Base-by-base conservation (phyloP, 257 asterid genomes). In the Jasminum sambac region DNA sequence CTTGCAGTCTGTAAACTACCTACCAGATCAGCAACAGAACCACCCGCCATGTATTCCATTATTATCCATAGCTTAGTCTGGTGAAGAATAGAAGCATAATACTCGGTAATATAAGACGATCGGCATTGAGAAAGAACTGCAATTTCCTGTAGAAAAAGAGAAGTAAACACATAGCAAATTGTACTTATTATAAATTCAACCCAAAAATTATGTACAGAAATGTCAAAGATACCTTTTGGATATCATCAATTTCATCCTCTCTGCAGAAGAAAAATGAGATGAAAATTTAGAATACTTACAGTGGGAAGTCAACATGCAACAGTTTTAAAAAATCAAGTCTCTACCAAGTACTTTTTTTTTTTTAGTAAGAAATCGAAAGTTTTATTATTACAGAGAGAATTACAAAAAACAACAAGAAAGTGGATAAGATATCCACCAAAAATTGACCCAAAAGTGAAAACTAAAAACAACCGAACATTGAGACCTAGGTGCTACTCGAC, bases 21-120 rank as follows among this genome's bases (percentile, higher is more conserved):
- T 83, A 95, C 99, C 85, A 95, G 81, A 82, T 95, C 99, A 70
- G 99, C 98, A 71, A 95, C 99, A 78, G 99, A 95, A 70, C 99
- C 99, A 73, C 99, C 99, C 81, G 98, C 98, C 99, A 95, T 95
- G 92, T 88, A 95, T 79, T 95, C 99, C 99, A 95, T 91, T 79
- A 95, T 86, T 79, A 95, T 91, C 99, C 98, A 91, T 60, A 95
- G 86, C 82, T 91, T 95, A 2, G 99, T 95, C 77, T 91, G 92
- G 76, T 84, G 74, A 79, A 95, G 84, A 80, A 80, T 84, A 17
- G 99, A 95, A 75, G 97, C 91, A 81, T 95, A 95, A 78, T 95
- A 95, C 71, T 95, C 98, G 2, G 99, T 95, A 75, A 95, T 95
- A 84, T 83, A 95, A 61, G 78, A 90, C 69, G 97, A 95, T 71